phyloP scores from a whole-genome alignment of 441 rosid species.

The Biscutella laevigata region DNA sequence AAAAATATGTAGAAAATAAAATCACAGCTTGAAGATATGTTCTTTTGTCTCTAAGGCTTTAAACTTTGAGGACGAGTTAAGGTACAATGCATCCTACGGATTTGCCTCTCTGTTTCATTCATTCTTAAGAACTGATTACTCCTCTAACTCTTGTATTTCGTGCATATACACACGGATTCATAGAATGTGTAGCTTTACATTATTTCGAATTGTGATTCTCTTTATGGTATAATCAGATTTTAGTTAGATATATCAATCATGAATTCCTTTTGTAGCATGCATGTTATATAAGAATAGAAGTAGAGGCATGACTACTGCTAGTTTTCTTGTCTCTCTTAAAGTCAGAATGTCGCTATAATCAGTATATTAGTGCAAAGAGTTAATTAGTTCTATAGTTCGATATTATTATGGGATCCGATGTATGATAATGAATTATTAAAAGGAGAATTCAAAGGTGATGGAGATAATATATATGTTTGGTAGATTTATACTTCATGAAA shows the following conservation, averaged over 20 bases:
- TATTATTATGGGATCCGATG: too few relatives aligned
- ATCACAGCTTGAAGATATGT: conserved; percentile 29
- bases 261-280: too few relatives aligned
- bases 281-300: too few relatives aligned
- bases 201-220: background rate
- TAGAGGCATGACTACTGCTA: too few relatives aligned
- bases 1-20: conserved; percentile 5
- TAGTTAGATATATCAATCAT: background rate
- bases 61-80: background rate
- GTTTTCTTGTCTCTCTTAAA: too few relatives aligned
- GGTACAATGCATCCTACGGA: conserved; percentile 25
- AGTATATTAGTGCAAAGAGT: too few relatives aligned
- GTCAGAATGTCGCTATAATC: too few relatives aligned
- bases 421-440: too few relatives aligned
- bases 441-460: too few relatives aligned
- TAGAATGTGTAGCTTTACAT: conserved; percentile 14
- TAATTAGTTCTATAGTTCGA: too few relatives aligned
- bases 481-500: too few relatives aligned
- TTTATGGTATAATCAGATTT: conserved; percentile 10
- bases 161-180: conserved; percentile 18
- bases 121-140: conserved; percentile 4
- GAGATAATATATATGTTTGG: too few relatives aligned
- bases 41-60: conserved; percentile 12
- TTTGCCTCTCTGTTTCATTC: conserved; percentile 26
- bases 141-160: background rate